Base-by-base conservation (phyloP, 306 rosid species). In the Vachellia collinsii region DNA sequence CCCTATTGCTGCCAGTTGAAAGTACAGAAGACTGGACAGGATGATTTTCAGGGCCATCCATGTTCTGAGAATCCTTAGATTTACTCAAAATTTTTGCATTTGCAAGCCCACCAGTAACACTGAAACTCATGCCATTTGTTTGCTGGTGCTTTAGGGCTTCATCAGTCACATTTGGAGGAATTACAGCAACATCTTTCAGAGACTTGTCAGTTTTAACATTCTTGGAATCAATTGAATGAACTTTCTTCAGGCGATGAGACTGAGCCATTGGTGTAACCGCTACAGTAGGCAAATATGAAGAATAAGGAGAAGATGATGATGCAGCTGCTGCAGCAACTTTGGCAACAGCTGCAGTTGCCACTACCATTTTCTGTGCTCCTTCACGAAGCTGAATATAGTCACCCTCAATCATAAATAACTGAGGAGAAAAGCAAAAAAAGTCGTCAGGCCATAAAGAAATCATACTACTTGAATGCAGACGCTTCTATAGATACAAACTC, bases 241-340 rank as follows among this genome's bases (percentile, higher is more conserved):
- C 83, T 83, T 91, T 93, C 86, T 87, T 92, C 59, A 80, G 38
- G 78, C 97, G 97, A 75, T 93, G 86, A 78, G 91, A 69, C 79
- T 93, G 97, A 2, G 99, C 93, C 94, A 96, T 89, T 51, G 99
- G 99, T 9, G 99, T 96, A 77, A 96, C 94, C 39, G 99, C 97
- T 63, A 96, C 97, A 74, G 97, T 89, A 54, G 98, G 93, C 84
- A 88, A 75, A 77, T 75, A 80, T 39, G 97, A 84, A 20, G 98
- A 92, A 87, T 92, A 85, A 44, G 97, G 92, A 91, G 97, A 59
- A 20, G 65, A 82, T 38, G 96, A 78, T 59, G 34, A 93, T 25
- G 97, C 97, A 19, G 97, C 98, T 4, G 98, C 98, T 3, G 98
- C 99, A 37, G 98, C 98, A 85, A 96, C 97, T 87, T 93, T 96